Evolutionary conservation across 2,329 filamentous ascomycete genomes (phyloP).

Genomic region (Sclerotinia spermophila): DNA sequence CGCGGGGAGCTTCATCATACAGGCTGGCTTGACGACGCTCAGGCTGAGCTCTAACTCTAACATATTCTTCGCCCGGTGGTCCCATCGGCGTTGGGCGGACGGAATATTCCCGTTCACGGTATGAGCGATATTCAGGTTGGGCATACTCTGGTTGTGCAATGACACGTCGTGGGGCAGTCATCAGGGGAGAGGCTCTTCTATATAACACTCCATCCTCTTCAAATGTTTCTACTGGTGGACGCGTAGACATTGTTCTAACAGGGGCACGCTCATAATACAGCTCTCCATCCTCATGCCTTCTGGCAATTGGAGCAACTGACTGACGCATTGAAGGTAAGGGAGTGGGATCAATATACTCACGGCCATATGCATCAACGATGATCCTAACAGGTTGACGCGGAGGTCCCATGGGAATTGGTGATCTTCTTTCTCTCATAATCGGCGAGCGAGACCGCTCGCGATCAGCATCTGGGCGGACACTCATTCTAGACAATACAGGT

Average conservation of each 20-base stretch:
- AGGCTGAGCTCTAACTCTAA: conserved; percentile 42
- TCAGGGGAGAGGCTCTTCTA: conserved; percentile 49
- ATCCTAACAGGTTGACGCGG: conserved; percentile 57
- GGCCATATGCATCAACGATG: conserved; percentile 77
- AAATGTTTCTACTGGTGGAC: conserved; percentile 31
- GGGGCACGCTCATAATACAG: conserved; percentile 61
- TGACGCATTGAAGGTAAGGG: conserved; percentile 46
- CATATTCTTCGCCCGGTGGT: conserved; percentile 39
- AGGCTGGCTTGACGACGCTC: conserved; percentile 34
- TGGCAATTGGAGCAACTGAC: conserved; percentile 50
- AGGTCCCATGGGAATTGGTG: conserved; percentile 47
- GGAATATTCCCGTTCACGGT: conserved; percentile 57
- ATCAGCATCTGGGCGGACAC: conserved; percentile 48
- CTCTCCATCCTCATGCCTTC: conserved; percentile 46
- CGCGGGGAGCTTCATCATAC: conserved; percentile 47
- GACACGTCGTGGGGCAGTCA: conserved; percentile 50
- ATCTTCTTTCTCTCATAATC: conserved; percentile 43
- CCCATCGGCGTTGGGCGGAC: conserved; percentile 42
- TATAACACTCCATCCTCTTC: conserved; percentile 41
- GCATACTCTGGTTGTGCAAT: conserved; percentile 61
- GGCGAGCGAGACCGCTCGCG: conserved; percentile 49
- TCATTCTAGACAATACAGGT: conserved; percentile 42
- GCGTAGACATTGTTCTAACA: conserved; percentile 30
- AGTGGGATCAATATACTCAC: conserved; percentile 66
- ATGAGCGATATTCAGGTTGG: conserved; percentile 46